Evolutionary conservation across 2,329 filamentous ascomycete species (phyloP).

Genomic region (Nemania sp.): DNA sequence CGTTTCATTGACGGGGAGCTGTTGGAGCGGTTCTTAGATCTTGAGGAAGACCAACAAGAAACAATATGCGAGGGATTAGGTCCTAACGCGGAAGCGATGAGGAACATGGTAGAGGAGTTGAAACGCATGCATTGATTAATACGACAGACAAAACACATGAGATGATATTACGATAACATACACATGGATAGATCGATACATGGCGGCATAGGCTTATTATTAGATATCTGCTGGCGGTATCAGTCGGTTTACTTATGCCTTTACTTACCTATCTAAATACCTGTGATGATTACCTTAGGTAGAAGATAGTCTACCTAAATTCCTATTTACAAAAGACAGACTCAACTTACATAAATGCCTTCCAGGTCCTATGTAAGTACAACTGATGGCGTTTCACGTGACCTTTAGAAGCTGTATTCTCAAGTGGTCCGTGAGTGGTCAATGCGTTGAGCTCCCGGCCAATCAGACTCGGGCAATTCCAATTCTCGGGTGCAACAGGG

Average conservation of each 20-base stretch:
- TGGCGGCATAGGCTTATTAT: neutral
- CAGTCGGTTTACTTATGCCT: neutral
- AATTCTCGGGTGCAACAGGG: slow-evolving; percentile 52
- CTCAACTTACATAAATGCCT: too few relatives aligned
- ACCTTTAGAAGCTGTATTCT: neutral
- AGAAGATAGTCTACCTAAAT: too few relatives aligned
- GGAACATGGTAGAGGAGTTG: slow-evolving; percentile 71
- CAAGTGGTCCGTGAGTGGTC: neutral
- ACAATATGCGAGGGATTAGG: slow-evolving; percentile 67
- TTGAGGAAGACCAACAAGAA: slow-evolving; percentile 69
- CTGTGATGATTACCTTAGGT: neutral
- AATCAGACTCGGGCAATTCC: slow-evolving; percentile 63
- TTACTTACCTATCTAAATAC: neutral
- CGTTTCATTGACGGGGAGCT: slow-evolving; percentile 94
- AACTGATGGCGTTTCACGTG: slow-evolving; percentile 22
- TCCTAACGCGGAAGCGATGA: slow-evolving; percentile 71
- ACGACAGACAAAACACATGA: neutral
- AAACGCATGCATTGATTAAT: slow-evolving; percentile 67
- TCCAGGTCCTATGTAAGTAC: neutral
- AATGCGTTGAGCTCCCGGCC: slow-evolving; percentile 45
- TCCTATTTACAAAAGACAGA: too few relatives aligned
- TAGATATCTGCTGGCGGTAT: neutral
- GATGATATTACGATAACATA: neutral
- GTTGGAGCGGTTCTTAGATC: slow-evolving; percentile 84
- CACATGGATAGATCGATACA: slow-evolving; percentile 12